phyloP scores from a whole-genome alignment of 371 early-diverging fungal genomes.

The Scutellospora calospora region DNA sequence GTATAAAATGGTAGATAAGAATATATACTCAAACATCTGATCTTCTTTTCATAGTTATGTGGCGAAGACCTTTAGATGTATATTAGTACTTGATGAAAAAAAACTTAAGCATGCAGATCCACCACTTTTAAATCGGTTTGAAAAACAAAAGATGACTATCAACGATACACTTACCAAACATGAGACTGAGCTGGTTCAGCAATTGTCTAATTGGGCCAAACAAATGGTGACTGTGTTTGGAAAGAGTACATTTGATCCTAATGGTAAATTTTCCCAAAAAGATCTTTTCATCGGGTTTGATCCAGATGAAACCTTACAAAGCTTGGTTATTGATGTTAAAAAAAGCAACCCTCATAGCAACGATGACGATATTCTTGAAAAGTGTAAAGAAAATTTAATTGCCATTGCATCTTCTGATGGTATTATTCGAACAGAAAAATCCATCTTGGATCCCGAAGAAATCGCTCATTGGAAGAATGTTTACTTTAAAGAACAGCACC shows the following conservation, averaged over 20 bases:
- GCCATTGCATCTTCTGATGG: slow-evolving; percentile 44
- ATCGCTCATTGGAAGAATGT: slow-evolving; percentile 27
- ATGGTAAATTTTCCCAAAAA: background rate
- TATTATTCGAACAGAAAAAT: slow-evolving; percentile 36
- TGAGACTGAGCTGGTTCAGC: background rate
- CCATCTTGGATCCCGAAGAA: slow-evolving; percentile 15
- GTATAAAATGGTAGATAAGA: background rate
- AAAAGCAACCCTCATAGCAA: background rate
- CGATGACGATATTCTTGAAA: slow-evolving; percentile 10
- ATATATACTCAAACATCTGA: too few species aligned
- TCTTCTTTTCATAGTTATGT: slow-evolving; percentile 20
- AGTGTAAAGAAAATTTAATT: slow-evolving; percentile 41
- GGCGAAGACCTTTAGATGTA: slow-evolving; percentile 41
- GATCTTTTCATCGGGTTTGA: slow-evolving; percentile 41
- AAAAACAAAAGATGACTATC: slow-evolving; percentile 41
- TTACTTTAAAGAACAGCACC: slow-evolving; percentile 25
- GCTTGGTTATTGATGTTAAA: slow-evolving; percentile 40
- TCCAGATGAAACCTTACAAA: slow-evolving; percentile 41
- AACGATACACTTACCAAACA: slow-evolving; percentile 3
- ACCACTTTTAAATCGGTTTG: slow-evolving; percentile 40
- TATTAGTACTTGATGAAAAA: slow-evolving; percentile 44
- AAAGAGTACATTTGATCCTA: background rate
- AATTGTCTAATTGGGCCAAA: slow-evolving; percentile 2
- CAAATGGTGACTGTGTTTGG: slow-evolving; percentile 14
- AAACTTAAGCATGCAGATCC: slow-evolving; percentile 41